phyloP scores from a whole-genome alignment of 768 basidiomycete genomes.

The Rubroboletus pulcherrimus region DNA sequence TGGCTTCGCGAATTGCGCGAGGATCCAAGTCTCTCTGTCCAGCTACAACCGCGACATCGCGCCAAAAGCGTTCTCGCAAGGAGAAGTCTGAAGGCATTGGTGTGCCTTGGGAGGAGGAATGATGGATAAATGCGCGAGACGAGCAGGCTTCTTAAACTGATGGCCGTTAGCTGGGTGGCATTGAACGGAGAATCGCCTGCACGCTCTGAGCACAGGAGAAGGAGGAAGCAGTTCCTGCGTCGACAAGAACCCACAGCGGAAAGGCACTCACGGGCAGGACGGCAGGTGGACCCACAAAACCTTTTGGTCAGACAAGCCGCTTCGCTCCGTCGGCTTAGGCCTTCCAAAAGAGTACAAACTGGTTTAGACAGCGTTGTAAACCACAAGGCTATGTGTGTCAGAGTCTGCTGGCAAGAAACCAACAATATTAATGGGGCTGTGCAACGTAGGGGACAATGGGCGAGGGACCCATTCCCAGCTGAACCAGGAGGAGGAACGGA shows the following conservation, averaged over 20 bases:
- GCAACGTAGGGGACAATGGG: not conserved
- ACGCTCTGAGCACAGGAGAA: constrained; percentile 4
- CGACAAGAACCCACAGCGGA: not conserved
- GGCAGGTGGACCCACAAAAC: constrained; percentile 22
- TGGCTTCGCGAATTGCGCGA: constrained; percentile 13
- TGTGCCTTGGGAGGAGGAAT: not conserved
- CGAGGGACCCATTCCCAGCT: not conserved
- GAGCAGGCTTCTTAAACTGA: not conserved
- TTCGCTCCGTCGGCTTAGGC: constrained; percentile 1
- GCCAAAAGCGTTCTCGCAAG: constrained; percentile 26
- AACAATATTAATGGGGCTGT: not conserved
- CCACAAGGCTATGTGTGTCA: constrained; percentile 5
- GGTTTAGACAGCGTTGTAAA: not conserved
- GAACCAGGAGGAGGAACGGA: not conserved
- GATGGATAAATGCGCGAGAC: constrained; percentile 5
- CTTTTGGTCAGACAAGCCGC: constrained; percentile 6
- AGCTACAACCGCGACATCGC: constrained; percentile 15
- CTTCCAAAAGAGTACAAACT: constrained; percentile 21
- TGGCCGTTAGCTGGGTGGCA: not conserved
- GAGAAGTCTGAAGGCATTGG: constrained; percentile 13
- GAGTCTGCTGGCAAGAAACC: not conserved
- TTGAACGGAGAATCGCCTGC: not conserved
- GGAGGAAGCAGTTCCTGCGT: not conserved
- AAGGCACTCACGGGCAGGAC: not conserved
- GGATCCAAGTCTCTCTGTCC: constrained; percentile 11